A percentile compares a stretch with the other conserved stretches of the same genome.
Evolutionary conservation across 371 early-diverging fungal species (phyloP).

Genomic region (Choanephora cucurbitarum): DNA sequence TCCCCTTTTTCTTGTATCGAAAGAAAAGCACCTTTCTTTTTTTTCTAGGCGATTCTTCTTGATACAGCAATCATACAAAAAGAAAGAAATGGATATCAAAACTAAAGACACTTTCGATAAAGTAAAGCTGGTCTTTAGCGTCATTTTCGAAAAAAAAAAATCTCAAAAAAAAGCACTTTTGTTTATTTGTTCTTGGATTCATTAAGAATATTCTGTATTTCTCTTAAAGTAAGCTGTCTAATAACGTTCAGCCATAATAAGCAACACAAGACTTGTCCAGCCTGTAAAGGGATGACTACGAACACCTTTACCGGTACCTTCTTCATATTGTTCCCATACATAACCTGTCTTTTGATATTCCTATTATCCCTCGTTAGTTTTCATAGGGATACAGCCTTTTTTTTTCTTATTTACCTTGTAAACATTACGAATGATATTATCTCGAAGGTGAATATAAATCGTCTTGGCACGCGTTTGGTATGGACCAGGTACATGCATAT

Average conservation of each 20-base stretch:
- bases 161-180: too few relatives aligned
- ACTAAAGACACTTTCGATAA: too few relatives aligned
- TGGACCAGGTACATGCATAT: constrained; percentile 67
- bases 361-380: constrained; percentile 24
- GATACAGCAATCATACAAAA: too few relatives aligned
- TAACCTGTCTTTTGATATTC: constrained; percentile 83
- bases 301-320: constrained; percentile 74
- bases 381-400: background rate
- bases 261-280: constrained; percentile 85
- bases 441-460: constrained; percentile 76
- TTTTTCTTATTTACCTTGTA: constrained; percentile 52
- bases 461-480: constrained; percentile 66
- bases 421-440: constrained; percentile 78
- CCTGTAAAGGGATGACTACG: constrained; percentile 95
- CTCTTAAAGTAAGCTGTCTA: too few relatives aligned
- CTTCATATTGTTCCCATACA: constrained; percentile 94
- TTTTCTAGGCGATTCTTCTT: too few relatives aligned
- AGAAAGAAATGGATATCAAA: too few relatives aligned
- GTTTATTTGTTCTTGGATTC: too few relatives aligned
- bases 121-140: too few relatives aligned
- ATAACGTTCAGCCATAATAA: constrained; percentile 75
- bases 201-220: too few relatives aligned
- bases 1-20: too few relatives aligned
- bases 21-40: too few relatives aligned
- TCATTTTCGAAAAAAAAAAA: too few relatives aligned